A percentile compares a stretch with the other conserved stretches of the same genome.
Conservation (phyloP, 352 stramenopile species). For the Globisporangium megalacanthum region DNA sequence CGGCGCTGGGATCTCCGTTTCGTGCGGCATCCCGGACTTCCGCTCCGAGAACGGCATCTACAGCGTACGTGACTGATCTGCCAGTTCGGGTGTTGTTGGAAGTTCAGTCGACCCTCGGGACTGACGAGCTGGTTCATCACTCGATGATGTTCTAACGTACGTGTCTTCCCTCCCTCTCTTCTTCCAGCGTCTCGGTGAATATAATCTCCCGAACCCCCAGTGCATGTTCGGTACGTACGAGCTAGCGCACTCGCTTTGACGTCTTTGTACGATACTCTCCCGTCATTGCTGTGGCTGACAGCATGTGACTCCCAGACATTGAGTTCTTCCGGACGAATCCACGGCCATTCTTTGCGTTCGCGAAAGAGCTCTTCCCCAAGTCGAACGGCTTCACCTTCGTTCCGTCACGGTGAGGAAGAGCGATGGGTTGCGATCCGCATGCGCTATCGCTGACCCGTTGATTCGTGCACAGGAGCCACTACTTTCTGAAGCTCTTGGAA, state of each 20-base stretch:
- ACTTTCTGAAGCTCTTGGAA: conserved; percentile 94
- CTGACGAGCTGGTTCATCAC: conserved; percentile 2
- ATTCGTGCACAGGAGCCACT: conserved; percentile 76
- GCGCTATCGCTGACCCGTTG: not conserved
- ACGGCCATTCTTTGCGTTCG: conserved; percentile 97
- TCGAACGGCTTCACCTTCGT: conserved; percentile 80
- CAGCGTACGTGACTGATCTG: conserved; percentile 48
- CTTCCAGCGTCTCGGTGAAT: conserved; percentile 60
- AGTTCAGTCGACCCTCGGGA: not conserved
- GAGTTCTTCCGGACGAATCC: conserved; percentile 97
- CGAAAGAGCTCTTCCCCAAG: conserved; percentile 83
- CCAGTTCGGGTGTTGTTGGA: not conserved
- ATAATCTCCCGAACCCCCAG: conserved; percentile 80
- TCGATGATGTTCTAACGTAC: not conserved
- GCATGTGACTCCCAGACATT: conserved; percentile 74
- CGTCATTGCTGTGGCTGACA: not conserved
- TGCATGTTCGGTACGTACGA: conserved; percentile 75
- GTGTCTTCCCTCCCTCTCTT: not conserved
- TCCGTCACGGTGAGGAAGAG: conserved; percentile 36
- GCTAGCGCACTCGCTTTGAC: no score
- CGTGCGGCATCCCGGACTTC: conserved; percentile 98
- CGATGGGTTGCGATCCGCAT: no score
- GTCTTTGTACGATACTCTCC: no score
- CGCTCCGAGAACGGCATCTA: conserved; percentile 92
- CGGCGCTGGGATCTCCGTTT: conserved; percentile 95